Percentiles rank a stretch among this genome's conserved stretches.
Conservation (phyloP, 176 grass and related monocot species). For the Rhynchospora breviuscula region DNA sequence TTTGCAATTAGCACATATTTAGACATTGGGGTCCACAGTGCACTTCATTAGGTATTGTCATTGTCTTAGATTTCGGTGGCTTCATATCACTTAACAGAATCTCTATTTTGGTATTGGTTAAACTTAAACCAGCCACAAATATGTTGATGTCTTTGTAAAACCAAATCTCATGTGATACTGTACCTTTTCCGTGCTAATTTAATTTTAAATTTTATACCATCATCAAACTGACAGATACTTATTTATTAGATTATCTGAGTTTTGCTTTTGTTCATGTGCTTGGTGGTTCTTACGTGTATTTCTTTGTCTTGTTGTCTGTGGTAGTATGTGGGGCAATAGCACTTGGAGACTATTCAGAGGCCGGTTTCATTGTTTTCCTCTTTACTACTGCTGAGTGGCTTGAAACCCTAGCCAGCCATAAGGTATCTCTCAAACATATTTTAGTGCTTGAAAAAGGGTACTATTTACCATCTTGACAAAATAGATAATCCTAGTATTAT, state of each 20-base stretch:
- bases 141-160: background rate
- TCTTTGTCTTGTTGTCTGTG: constrained; percentile 14
- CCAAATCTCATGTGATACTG: background rate
- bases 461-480: background rate
- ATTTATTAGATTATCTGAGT: background rate
- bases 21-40: background rate
- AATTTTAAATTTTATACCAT: constrained; percentile 9
- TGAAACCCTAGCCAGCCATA: constrained; percentile 68
- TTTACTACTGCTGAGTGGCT: constrained; percentile 94
- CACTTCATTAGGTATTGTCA: constrained; percentile 4
- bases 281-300: background rate
- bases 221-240: background rate
- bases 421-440: constrained; percentile 39
- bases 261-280: background rate
- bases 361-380: constrained; percentile 84
- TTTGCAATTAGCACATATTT: constrained; percentile 2
- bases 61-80: constrained; percentile 13
- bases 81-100: constrained; percentile 13
- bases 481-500: background rate
- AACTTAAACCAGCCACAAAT: background rate
- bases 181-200: background rate
- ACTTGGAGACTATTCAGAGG: constrained; percentile 75
- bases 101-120: background rate
- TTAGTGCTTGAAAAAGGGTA: background rate
- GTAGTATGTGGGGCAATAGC: constrained; percentile 89